Percentiles rank a stretch among this genome's conserved stretches.
phyloP scores from a whole-genome alignment of 305 asterid species.

The Fraxinus nigra region DNA sequence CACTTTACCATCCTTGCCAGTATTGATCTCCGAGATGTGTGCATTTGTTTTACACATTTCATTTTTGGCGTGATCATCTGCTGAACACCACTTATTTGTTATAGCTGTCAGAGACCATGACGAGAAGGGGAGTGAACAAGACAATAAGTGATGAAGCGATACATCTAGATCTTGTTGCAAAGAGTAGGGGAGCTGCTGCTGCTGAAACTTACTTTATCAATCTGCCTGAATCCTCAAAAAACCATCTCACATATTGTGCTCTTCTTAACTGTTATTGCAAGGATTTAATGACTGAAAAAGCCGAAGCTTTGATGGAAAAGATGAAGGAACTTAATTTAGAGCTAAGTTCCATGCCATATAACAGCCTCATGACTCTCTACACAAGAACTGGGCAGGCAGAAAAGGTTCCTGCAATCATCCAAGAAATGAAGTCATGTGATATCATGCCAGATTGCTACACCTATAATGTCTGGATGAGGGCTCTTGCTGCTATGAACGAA shows the following conservation, averaged over 20 bases:
- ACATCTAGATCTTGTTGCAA: slow-evolving; percentile 84
- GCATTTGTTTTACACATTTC: not conserved
- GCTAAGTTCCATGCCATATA: slow-evolving; percentile 72
- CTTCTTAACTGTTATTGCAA: slow-evolving; percentile 92
- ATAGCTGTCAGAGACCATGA: slow-evolving; percentile 80
- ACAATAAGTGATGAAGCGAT: slow-evolving; percentile 82
- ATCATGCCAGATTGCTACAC: slow-evolving; percentile 68
- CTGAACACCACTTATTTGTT: slow-evolving; percentile 12
- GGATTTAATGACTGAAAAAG: slow-evolving; percentile 64
- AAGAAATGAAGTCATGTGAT: slow-evolving; percentile 77
- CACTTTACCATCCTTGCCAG: not conserved
- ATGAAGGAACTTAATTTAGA: slow-evolving; percentile 84
- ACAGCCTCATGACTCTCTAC: slow-evolving; percentile 84
- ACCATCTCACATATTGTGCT: slow-evolving; percentile 67
- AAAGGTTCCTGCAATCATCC: slow-evolving; percentile 60
- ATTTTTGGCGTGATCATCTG: not conserved
- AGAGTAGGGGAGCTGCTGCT: slow-evolving; percentile 58
- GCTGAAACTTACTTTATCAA: slow-evolving; percentile 71
- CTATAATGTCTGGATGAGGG: slow-evolving; percentile 94
- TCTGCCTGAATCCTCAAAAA: slow-evolving; percentile 77
- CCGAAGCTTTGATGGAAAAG: slow-evolving; percentile 64
- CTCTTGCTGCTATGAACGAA: slow-evolving; percentile 75
- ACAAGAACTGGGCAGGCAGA: slow-evolving; percentile 52
- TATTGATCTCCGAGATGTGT: not conserved
- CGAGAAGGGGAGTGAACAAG: slow-evolving; percentile 86